Base-by-base conservation (phyloP, 75 land plant genomes). In the Isoetes taiwanensis region DNA sequence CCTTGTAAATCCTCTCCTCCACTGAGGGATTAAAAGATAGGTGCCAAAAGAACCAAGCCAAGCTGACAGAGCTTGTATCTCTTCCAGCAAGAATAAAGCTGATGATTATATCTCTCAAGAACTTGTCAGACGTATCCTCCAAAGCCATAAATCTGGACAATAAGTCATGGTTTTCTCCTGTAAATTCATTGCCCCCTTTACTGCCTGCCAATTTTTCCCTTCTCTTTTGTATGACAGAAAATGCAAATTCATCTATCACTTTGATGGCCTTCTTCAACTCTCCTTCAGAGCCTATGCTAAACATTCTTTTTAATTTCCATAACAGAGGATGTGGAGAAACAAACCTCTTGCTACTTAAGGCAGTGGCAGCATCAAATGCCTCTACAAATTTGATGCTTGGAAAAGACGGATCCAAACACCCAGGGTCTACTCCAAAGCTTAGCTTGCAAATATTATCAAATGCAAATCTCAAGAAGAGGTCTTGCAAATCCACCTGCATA, bases 41-140 rank as follows among this genome's bases (percentile, higher is more conserved):
- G 70, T 73, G 52, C 70, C 74, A 85, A 38, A 79, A 21, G 52
- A 88, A 84, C 95, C 95, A 88, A 4, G 81, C 69, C 26, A 88
- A 72, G 2, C 85, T 81, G 16, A 60, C 53, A 23, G 90, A 82
- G 21, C 90, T 78, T 37, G 95, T 81, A 72, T 88, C 95, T 34
- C 76, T 71, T 5, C 50, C 50, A 23, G 50, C 50, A 23, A 46
- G 50, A 4, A 46, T 46, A 23, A 46, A 46, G 50, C 25, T 46
- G 50, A 46, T 19, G 50, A 23, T 23, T 6, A 46, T 23, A 23
- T 46, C 50, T 6, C 50, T 5, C 12, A 46, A 23, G 50, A 46
- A 46, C 25, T 46, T 46, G 50, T 46, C 50, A 6, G 50, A 16
- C n/a, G 57, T 29, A 27, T 78, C 76, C n/a, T 35, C 66, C 10